Evolutionary conservation across 2,329 filamentous ascomycete species (phyloP), one percentile per base, ranked within the genome.

Genomic region (Trichocomaceae sp.): DNA sequence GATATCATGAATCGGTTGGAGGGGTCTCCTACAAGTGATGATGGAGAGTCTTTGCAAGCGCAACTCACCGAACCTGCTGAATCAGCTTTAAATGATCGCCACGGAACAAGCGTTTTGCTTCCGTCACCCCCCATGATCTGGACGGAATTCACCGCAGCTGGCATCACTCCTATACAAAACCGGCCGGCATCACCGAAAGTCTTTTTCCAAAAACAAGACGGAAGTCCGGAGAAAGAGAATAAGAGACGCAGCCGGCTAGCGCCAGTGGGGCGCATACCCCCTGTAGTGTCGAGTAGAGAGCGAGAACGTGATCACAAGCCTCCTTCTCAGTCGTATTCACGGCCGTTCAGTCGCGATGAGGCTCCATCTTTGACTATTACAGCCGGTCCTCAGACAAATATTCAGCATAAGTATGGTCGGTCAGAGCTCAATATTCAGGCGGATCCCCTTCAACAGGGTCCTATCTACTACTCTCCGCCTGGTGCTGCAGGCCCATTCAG

Each of bases 251-350:
- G 83, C 65, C 81, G 90, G 54, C 75, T 95, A 17, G 83, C 85
- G 26, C 89, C 92, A 61, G 84, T 96, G 47, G 91, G 90, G 8
- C 83, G 91, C 15, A 96, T 96, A 50, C 91, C 91, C 8, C 84
- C 84, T 63, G 89, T 96, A 3, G 78, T 92, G 29, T 88, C 83
- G 46, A 83, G 80, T 50, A 74, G 77, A 47, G 79, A 80, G 47
- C 80, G 84, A 47, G 78, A 80, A 47, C 80, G 84, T 52, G 77
- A 83, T 35, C 81, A 86, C 58, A 82, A 82, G 47, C 81, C 83
- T 1, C 85, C 88, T 0, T 82, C 87, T 1, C 85, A 84, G 66
- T 95, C 89, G 31, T 96, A 96, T 68, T 96, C 91, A 2, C 79
- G 90, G 8, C 90, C 91, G 0, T 95, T 96, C 66, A 78, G 83